Conservation (phyloP, 768 basidiomycete genomes). For the Collybiopsis confluens region DNA sequence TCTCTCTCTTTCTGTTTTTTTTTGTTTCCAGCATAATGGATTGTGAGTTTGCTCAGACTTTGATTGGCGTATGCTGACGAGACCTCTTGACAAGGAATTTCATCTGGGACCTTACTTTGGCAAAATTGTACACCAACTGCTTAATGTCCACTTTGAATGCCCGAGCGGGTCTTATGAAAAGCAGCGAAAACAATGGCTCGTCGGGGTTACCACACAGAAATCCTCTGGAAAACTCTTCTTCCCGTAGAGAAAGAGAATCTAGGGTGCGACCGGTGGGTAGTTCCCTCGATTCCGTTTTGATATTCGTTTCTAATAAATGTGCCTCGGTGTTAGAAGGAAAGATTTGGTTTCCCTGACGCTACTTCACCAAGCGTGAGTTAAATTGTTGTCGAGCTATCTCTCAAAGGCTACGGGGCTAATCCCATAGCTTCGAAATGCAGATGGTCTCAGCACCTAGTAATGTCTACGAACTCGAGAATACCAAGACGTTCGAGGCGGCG, state of each 20-base stretch:
- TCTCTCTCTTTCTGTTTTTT: background rate
- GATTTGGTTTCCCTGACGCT: background rate
- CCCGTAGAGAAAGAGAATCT: no score
- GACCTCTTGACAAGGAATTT: slow-evolving; percentile 32
- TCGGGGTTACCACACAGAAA: background rate
- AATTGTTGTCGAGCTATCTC: background rate
- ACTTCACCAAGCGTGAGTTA: background rate
- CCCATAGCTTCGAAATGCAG: background rate
- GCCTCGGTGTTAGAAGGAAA: background rate
- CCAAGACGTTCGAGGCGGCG: no score
- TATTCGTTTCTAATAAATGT: background rate
- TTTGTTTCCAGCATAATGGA: slow-evolving; percentile 31
- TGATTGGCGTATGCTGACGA: no score
- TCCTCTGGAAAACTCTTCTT: background rate
- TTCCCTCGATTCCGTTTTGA: background rate
- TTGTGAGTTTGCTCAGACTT: slow-evolving; percentile 33
- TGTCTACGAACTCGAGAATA: no score
- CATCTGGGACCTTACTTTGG: slow-evolving; percentile 43
- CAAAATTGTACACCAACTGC: slow-evolving; percentile 47
- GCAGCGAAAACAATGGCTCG: background rate
- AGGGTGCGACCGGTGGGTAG: background rate
- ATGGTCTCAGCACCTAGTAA: background rate
- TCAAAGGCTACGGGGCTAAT: no score
- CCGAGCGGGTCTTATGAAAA: slow-evolving; percentile 19
- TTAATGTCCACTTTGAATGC: slow-evolving; percentile 46